Conservation (phyloP, 257 asterid genomes). For the Anisodus acutangulus region DNA sequence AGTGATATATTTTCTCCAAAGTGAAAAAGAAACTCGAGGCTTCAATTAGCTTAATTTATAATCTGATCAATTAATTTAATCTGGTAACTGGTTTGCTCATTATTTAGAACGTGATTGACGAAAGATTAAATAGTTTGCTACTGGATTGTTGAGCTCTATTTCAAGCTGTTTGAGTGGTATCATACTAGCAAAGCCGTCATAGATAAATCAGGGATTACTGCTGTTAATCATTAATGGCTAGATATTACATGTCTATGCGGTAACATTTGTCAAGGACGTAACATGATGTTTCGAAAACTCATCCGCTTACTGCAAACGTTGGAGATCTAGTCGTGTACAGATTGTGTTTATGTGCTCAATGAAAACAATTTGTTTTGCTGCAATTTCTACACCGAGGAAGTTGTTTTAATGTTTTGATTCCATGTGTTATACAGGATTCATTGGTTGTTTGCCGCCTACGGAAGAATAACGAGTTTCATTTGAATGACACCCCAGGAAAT, state of each 20-base stretch:
- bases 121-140: neutral
- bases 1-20: neutral
- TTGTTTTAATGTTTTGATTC: neutral
- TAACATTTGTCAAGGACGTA: neutral
- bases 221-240: slow-evolving; percentile 1
- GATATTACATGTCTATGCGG: neutral
- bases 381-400: neutral
- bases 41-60: slow-evolving; percentile 10
- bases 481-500: slow-evolving; percentile 45
- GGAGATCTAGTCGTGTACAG: neutral
- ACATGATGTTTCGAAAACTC: neutral
- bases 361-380: neutral
- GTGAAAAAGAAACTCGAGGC: neutral
- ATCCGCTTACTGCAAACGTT: neutral
- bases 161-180: neutral
- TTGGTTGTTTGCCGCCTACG: slow-evolving; percentile 83
- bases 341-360: neutral
- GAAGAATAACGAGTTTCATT: slow-evolving; percentile 67
- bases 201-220: neutral
- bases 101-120: neutral
- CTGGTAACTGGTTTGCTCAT: slow-evolving; percentile 8
- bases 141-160: slow-evolving; percentile 16
- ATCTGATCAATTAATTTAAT: neutral
- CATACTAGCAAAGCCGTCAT: neutral
- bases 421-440: slow-evolving; percentile 52